phyloP scores from a whole-genome alignment of 2,329 filamentous ascomycete genomes.

The Fusarium praegraminearum region DNA sequence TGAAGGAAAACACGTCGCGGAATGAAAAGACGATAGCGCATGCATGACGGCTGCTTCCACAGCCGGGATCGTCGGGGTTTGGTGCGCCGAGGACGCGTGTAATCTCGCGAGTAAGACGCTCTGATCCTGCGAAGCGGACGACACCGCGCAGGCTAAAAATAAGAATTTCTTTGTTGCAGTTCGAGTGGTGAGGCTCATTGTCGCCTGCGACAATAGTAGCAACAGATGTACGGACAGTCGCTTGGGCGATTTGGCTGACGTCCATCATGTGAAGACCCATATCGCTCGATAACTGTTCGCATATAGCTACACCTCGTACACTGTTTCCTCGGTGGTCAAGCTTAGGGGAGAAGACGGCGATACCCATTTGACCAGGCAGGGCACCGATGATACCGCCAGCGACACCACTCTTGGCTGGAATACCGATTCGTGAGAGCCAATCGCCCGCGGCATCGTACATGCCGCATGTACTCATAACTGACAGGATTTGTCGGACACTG shows the following conservation, averaged over 20 bases:
- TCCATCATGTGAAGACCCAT: constrained; percentile 55
- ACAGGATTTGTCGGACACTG: constrained; percentile 55
- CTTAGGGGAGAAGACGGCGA: constrained; percentile 50
- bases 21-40: constrained; percentile 52
- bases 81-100: constrained; percentile 46
- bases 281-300: constrained; percentile 49
- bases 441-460: constrained; percentile 58
- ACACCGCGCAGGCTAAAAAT: constrained; percentile 52
- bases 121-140: constrained; percentile 52
- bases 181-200: constrained; percentile 43
- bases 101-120: constrained; percentile 50
- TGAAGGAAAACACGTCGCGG: constrained; percentile 51
- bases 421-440: constrained; percentile 55
- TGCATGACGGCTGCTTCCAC: constrained; percentile 43
- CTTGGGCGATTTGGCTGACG: constrained; percentile 49
- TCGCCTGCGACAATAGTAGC: constrained; percentile 49
- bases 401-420: constrained; percentile 55
- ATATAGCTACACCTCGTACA: constrained; percentile 51
- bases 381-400: constrained; percentile 52
- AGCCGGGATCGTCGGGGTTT: constrained; percentile 42
- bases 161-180: constrained; percentile 47
- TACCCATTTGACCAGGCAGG: constrained; percentile 50
- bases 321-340: constrained; percentile 52
- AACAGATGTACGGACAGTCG: constrained; percentile 48
- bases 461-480: constrained; percentile 57